Evolutionary conservation across 2,329 filamentous ascomycete genomes (phyloP), one percentile per base, ranked within the genome.

Genomic region (Dactylellina haptotyla): DNA sequence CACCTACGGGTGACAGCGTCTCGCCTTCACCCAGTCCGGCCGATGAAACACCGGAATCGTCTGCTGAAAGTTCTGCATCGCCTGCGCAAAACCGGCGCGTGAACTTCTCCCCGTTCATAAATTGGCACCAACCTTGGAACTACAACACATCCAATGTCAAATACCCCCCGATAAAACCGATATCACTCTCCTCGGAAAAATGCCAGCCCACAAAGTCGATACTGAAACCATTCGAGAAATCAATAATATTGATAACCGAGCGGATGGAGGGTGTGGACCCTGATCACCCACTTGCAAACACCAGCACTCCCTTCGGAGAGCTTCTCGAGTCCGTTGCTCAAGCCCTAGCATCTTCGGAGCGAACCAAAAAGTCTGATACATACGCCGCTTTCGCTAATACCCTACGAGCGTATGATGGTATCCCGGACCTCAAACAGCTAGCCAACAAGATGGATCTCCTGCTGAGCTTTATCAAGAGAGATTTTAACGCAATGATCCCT

Each of bases 311-410:
- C 39, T 88, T 97, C 66, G 85, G 86, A 75, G 88, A 88, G 77
- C 95, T 97, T 89, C 82, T 98, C 76, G 91, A 96, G 77, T 96
- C 92, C 0, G 88, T 92, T 3, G 86, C 92, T 34, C 89, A 91
- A 80, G 90, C 95, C 81, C 85, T 99, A 51, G 90, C 90, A 37
- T 88, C 90, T 20, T 84, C 87, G 28, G 90, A 93, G 76, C 85
- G 89, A 59, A 86, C 88, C 66, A 88, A 87, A 10, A 90, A 90
- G 76, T 81, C 95, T 30, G 95, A 99, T 82, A 92, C 93, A 53
- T 98, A 99, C 79, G 88, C 89, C 79, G 90, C 90, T 78, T 84
- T 99, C 46, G 87, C 90, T 30, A 86, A 88, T 32, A 88, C 89
- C 2, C 83, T 97, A 77, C 91, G 92, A 79, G 86, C 90, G 4